phyloP scores from a whole-genome alignment of 2,329 filamentous ascomycete species.

The Domatiomyces catenatus region DNA sequence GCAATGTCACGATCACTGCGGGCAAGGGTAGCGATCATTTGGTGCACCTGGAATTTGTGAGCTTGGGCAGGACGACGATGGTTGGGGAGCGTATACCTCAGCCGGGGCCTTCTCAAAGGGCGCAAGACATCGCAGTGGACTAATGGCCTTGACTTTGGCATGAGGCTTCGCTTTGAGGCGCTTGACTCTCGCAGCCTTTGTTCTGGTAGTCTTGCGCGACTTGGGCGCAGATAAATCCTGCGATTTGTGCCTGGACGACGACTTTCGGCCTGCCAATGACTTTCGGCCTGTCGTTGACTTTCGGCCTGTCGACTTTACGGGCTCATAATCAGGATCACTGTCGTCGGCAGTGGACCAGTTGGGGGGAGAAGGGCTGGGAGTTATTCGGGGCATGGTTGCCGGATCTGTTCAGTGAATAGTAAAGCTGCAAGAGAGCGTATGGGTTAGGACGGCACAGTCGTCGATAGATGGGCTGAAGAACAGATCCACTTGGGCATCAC shows the following conservation, averaged over 20 bases:
- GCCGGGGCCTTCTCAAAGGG: background rate
- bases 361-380: background rate
- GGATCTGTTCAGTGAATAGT: background rate
- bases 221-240: background rate
- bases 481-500: background rate
- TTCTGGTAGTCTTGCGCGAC: background rate
- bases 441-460: background rate
- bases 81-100: background rate
- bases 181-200: no score
- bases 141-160: background rate
- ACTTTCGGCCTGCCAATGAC: background rate
- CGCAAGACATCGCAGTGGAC: background rate
- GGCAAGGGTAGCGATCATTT: conserved; percentile 9
- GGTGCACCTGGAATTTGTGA: conserved; percentile 5
- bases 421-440: background rate
- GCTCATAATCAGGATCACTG: background rate
- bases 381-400: background rate
- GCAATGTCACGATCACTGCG: conserved; percentile 21
- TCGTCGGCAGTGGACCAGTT: background rate
- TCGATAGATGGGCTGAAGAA: background rate
- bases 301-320: background rate
- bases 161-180: no score
- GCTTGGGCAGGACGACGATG: background rate
- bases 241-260: no score
- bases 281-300: background rate